phyloP scores from a whole-genome alignment of 176 grass and related monocot species.

The Oryza australiensis region DNA sequence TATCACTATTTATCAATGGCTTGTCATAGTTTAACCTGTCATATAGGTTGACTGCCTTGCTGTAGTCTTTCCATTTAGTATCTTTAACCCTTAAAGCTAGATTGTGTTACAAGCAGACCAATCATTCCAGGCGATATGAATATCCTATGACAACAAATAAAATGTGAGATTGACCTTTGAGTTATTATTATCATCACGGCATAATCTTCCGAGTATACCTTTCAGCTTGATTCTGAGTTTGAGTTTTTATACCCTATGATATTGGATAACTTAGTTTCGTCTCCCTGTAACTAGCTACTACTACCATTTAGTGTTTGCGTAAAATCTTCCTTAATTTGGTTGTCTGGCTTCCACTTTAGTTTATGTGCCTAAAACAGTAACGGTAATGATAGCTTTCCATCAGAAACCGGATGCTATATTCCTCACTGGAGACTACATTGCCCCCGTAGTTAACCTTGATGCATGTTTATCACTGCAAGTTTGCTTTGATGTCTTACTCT shows the following conservation, averaged over 20 bases:
- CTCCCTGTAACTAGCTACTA: background rate
- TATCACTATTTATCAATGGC: background rate
- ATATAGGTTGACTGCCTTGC: background rate
- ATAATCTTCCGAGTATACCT: background rate
- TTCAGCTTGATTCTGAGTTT: slow-evolving; percentile 9
- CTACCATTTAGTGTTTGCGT: background rate
- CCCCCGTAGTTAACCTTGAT: background rate
- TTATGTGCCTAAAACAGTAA: background rate
- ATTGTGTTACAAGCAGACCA: background rate
- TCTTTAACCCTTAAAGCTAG: slow-evolving; percentile 8
- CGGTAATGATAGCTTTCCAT: background rate
- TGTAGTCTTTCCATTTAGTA: background rate
- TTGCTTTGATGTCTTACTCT: background rate
- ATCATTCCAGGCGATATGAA: background rate
- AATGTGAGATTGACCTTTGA: slow-evolving; percentile 8
- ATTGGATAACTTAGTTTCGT: background rate
- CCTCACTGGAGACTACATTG: background rate
- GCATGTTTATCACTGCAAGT: background rate
- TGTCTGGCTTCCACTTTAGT: background rate
- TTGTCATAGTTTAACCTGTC: background rate
- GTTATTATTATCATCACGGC: background rate
- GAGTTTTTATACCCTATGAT: background rate
- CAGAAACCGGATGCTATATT: background rate
- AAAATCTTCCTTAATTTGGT: background rate
- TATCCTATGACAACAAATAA: background rate